A percentile compares a stretch with the other conserved stretches of the same genome.
These are phyloP conservation scores for Trichophyton mentagrophytes DNA, from an alignment of 2,329 filamentous ascomycete genomes.

Conservation along the genomic window DNA sequence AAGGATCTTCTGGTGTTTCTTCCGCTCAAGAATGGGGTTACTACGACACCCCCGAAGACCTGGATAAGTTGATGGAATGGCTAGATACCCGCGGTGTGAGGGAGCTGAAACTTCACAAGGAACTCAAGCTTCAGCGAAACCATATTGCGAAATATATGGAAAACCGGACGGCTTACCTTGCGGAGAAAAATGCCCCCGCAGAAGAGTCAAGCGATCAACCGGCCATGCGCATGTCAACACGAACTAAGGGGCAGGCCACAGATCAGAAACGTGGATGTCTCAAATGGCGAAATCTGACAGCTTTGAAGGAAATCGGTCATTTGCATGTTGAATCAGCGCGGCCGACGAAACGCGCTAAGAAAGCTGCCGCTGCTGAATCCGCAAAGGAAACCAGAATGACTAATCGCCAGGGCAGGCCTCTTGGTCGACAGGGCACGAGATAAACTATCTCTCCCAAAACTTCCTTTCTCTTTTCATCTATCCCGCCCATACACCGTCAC, in stretches of 20 bases:
- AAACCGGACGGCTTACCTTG: conserved; percentile 61
- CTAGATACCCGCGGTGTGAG: conserved; percentile 76
- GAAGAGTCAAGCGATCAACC: conserved; percentile 35
- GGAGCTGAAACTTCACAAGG: conserved; percentile 77
- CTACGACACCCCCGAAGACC: conserved; percentile 63
- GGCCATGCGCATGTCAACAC: conserved; percentile 47
- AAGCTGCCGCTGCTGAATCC: conserved; percentile 26
- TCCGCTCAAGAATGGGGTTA: conserved; percentile 85
- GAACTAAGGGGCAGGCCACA: conserved; percentile 48
- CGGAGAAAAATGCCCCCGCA: conserved; percentile 38
- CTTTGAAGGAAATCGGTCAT: conserved; percentile 46
- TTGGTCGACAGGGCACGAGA: conserved; percentile 37
- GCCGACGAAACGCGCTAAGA: conserved; percentile 38
- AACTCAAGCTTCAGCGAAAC: conserved; percentile 63
- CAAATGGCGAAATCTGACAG: conserved; percentile 52
- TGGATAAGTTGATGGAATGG: conserved; percentile 75
- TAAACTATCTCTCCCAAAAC: neutral
- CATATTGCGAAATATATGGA: conserved; percentile 70
- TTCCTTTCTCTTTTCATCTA: neutral
- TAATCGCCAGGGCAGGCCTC: conserved; percentile 38
- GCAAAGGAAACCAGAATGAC: conserved; percentile 29
- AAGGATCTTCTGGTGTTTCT: conserved; percentile 48
- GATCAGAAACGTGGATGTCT: conserved; percentile 42
- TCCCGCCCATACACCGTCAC: neutral
- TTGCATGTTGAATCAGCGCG: conserved; percentile 47